Percentiles rank a stretch among this genome's conserved stretches.
Conservation (phyloP, 208 protist genomes). For the Trypanosoma lewisi region DNA sequence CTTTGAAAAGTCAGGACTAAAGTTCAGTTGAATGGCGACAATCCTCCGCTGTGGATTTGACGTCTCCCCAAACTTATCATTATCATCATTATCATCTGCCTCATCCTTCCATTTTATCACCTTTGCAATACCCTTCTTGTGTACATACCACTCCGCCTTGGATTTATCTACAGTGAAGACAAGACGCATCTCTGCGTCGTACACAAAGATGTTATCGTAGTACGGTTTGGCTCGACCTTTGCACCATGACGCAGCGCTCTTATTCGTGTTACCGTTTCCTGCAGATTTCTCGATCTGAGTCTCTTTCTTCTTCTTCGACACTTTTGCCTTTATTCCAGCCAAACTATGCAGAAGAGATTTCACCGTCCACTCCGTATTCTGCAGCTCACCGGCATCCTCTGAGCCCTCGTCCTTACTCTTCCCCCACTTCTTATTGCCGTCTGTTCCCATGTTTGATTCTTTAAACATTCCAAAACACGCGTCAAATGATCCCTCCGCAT, state of each 20-base stretch:
- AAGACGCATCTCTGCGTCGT: conserved; percentile 36
- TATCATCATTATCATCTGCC: no score
- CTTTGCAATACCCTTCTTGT: conserved; percentile 52
- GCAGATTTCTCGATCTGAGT: neutral
- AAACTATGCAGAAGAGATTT: neutral
- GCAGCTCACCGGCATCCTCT: neutral
- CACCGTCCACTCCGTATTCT: neutral
- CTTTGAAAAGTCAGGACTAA: conserved; percentile 49
- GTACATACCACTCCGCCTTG: conserved; percentile 62
- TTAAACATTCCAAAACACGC: conserved; percentile 36
- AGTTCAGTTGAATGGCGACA: conserved; percentile 47
- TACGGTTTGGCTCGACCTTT: conserved; percentile 46
- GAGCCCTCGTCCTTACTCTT: no score
- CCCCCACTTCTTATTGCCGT: no score
- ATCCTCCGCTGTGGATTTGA: conserved; percentile 20
- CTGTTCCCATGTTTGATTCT: neutral
- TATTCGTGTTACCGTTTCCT: neutral
- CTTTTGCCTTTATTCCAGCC: neutral
- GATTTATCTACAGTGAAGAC: conserved; percentile 55
- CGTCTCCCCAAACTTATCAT: no score
- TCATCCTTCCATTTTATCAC: conserved; percentile 40
- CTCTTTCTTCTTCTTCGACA: neutral
- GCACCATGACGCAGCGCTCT: conserved; percentile 20
- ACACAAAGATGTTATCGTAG: conserved; percentile 70
- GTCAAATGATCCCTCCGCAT: conserved; percentile 62